Evolutionary conservation across 202 grass and related monocot species (phyloP), one percentile per base, ranked within the genome.

Genomic region (Setaria italica): DNA sequence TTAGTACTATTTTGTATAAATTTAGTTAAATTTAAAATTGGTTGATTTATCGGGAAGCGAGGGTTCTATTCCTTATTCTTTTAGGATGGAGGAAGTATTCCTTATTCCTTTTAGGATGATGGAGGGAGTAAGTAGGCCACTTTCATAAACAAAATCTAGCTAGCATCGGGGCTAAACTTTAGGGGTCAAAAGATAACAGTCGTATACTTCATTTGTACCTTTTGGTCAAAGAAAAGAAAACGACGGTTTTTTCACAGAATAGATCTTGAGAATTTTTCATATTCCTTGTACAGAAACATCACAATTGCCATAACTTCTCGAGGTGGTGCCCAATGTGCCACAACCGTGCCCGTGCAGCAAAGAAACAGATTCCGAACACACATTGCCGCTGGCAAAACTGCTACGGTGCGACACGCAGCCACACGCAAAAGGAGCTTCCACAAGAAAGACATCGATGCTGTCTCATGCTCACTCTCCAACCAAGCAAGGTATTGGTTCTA

Each of bases 401-500:
- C 47, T 47, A 11, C 25, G 12, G 5, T 50, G 30, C 70, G 51
- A 70, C 48, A 85, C 17, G 70, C 60, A 47, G 11, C 7, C 1
- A 35, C n/a, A 77, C 2, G 56, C 82, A 73, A 58, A 84, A 67
- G 3, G 48, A 77, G 65, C 35, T 35, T 46, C 14, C 14, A 50
- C 55, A 71, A 81, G 76, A 41, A 77, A 87, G 70, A 82, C 72
- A 66, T 45, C 19, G n/a, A 88, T 85, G 59, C 77, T 63, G 71
- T 60, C 48, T 73, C 49, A 59, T 62, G 39, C 37, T 30, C 88
- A 72, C 86, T 67, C 37, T 81, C 19, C 1, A 73, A 34, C 7
- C 72, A 91, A 78, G 89, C 72, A 88, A 91, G 88, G 83, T 57
- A 86, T 85, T 30, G 11, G 33, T 45, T 78, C 49, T 67, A 58